Conservation (phyloP, 1,284 basidiomycete species). For the Phenoliferia sp. region DNA sequence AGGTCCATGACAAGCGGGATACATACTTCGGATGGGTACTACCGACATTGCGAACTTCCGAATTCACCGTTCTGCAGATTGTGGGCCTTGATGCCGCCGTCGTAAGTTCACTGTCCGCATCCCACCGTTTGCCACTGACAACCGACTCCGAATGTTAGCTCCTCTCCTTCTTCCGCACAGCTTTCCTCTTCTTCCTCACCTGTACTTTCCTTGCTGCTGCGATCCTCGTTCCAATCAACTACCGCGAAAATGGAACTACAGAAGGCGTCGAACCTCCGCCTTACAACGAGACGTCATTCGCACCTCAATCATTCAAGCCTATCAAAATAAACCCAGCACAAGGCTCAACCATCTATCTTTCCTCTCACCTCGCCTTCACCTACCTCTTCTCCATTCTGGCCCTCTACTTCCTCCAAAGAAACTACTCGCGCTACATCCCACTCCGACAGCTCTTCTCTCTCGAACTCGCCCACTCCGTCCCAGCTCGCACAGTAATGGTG, state of each 20-base stretch:
- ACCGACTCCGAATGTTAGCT: conserved; percentile 51
- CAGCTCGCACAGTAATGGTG: conserved; percentile 86
- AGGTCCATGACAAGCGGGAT: conserved; percentile 66
- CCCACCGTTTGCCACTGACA: not conserved
- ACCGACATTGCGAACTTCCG: conserved; percentile 82
- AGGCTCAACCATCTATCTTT: conserved; percentile 39
- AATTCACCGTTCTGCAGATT: conserved; percentile 91
- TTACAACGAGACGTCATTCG: conserved; percentile 50
- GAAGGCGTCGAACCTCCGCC: conserved; percentile 49
- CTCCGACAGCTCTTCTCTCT: conserved; percentile 80
- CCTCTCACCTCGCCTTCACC: conserved; percentile 80
- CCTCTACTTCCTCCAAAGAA: conserved; percentile 78
- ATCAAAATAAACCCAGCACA: conserved; percentile 36
- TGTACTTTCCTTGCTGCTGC: conserved; percentile 69
- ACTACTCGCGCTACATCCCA: conserved; percentile 81
- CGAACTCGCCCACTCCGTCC: conserved; percentile 87
- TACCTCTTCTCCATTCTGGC: conserved; percentile 85
- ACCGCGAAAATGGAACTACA: conserved; percentile 63
- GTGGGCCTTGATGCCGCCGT: conserved; percentile 95
- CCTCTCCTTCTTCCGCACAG: conserved; percentile 90
- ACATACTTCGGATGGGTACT: conserved; percentile 93
- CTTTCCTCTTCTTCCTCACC: conserved; percentile 77
- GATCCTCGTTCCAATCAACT: conserved; percentile 84
- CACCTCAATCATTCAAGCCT: conserved; percentile 50
- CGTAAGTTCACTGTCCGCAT: conserved; percentile 46